Base-by-base conservation (phyloP, 2,329 filamentous ascomycete genomes). In the Colletotrichum costaricense region DNA sequence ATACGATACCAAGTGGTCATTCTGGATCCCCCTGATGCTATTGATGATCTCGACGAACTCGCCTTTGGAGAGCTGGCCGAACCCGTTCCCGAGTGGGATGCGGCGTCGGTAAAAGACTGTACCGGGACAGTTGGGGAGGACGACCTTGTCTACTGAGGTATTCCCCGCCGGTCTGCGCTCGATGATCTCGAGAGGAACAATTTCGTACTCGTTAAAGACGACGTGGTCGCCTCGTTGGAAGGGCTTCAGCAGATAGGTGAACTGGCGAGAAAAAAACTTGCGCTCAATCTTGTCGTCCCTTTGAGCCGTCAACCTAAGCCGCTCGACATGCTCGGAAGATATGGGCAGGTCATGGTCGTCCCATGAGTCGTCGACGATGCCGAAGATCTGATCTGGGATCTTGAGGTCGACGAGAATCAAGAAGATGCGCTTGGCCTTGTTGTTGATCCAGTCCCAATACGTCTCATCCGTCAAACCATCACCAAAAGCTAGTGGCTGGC, bases 361-460 rank as follows among this genome's bases (percentile, higher is more conserved):
- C 93, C 93, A 94, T 26, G 91, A 93, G 78, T 93, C 91, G 81
- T 95, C 93, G 71, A 95, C 90, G 65, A 94, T 86, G 55, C 89
- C 89, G 78, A 95, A 95, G 73, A 95, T 94, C 79, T 93, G 92
- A 76, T 93, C 92, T 0, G 93, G 89, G 12, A 93, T 87, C 38
- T 91, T 91, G 28, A 94, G 84, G 77, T 95, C 93, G 67, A 91
- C 86, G 30, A 95, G 85, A 52, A 94, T 91, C 59, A 95, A 84
- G 78, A 95, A 95, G 52, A 95, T 85, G 59, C 91, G 88, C 78
- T 91, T 92, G 7, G 92, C 91, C 77, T 92, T 92, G 68, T 89
- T 85, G 59, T 93, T 84, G 70, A 95, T 94, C 92, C 93, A 94
- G 79, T 95, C 93, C 85, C 93, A 91, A 80, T 95, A 95, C 1